These are phyloP conservation scores for Pseudevernia furfuracea DNA, from an alignment of 495 filamentous ascomycete species.

Conservation along the genomic window DNA sequence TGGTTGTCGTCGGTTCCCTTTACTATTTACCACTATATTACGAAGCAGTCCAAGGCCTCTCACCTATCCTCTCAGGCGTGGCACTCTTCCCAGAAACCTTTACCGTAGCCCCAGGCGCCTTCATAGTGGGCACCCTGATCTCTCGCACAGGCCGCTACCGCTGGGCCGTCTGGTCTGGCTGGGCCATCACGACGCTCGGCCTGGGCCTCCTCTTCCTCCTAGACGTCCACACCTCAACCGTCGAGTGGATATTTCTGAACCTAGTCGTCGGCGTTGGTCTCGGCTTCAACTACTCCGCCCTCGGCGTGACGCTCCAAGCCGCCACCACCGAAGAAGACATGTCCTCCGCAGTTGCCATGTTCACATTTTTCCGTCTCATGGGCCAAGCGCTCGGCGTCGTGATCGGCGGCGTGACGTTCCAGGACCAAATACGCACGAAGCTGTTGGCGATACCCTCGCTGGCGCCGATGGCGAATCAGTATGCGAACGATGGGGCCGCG, in stretches of 20 bases:
- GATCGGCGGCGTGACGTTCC: constrained; percentile 50
- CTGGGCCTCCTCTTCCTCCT: constrained; percentile 43
- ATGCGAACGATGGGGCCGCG: constrained; percentile 48
- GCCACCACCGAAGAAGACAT: constrained; percentile 40
- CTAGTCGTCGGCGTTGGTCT: constrained; percentile 46
- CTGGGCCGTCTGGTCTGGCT: constrained; percentile 49
- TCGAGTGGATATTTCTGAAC: constrained; percentile 46
- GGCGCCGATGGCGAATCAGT: constrained; percentile 36
- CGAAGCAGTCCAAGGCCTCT: constrained; percentile 47
- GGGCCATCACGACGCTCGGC: constrained; percentile 43
- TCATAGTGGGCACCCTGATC: constrained; percentile 42
- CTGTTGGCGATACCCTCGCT: constrained; percentile 36
- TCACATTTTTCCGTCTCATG: constrained; percentile 49
- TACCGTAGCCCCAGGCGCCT: constrained; percentile 40
- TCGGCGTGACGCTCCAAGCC: constrained; percentile 46
- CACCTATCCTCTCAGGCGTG: constrained; percentile 50
- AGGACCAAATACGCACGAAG: constrained; percentile 48
- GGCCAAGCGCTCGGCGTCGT: constrained; percentile 55
- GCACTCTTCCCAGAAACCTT: constrained; percentile 53
- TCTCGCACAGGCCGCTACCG: constrained; percentile 45
- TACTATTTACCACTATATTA: constrained; percentile 62
- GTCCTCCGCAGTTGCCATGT: constrained; percentile 49
- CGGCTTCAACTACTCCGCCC: constrained; percentile 27
- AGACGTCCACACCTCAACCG: constrained; percentile 37
- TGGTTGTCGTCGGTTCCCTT: constrained; percentile 44